phyloP scores from a whole-genome alignment of 257 asterid genomes.

The Solanum sitiens region DNA sequence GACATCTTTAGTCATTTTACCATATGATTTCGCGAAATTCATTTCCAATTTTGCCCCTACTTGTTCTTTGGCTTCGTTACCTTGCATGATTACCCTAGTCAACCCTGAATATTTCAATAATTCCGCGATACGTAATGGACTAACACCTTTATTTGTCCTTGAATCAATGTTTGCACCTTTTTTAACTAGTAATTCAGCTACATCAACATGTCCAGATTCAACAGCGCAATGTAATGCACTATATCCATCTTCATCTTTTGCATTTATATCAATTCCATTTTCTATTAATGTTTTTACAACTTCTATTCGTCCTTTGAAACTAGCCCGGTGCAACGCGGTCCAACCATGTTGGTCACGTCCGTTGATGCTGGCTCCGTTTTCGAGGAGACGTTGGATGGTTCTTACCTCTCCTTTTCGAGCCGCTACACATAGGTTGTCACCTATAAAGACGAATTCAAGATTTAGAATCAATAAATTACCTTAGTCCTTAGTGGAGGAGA shows the following conservation, averaged over 20 bases:
- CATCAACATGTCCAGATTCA: slow-evolving; percentile 60
- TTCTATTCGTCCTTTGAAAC: slow-evolving; percentile 53
- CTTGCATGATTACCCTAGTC: slow-evolving; percentile 41
- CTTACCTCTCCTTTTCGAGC: slow-evolving; percentile 64
- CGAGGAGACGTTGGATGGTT: slow-evolving; percentile 43
- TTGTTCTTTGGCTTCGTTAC: slow-evolving; percentile 33
- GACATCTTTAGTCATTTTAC: slow-evolving; percentile 18
- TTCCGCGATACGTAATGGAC: slow-evolving; percentile 48
- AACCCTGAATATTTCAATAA: slow-evolving; percentile 49
- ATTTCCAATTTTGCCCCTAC: slow-evolving; percentile 8
- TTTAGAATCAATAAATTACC: background rate
- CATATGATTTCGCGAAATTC: background rate
- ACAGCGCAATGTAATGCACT: slow-evolving; percentile 66
- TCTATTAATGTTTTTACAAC: slow-evolving; percentile 39
- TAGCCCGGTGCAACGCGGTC: slow-evolving; percentile 66
- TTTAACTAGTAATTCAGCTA: slow-evolving; percentile 52
- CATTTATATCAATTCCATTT: slow-evolving; percentile 45
- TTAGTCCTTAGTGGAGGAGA: background rate
- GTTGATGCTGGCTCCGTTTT: slow-evolving; percentile 50
- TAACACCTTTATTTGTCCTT: slow-evolving; percentile 47
- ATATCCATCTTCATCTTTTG: slow-evolving; percentile 61
- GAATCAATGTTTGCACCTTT: slow-evolving; percentile 62
- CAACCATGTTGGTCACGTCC: slow-evolving; percentile 73
- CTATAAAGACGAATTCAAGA: background rate
- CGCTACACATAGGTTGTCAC: slow-evolving; percentile 46